A percentile compares a stretch with the other conserved stretches of the same genome.
phyloP scores from a whole-genome alignment of 345 rosid species.

The Kernera saxatilis region DNA sequence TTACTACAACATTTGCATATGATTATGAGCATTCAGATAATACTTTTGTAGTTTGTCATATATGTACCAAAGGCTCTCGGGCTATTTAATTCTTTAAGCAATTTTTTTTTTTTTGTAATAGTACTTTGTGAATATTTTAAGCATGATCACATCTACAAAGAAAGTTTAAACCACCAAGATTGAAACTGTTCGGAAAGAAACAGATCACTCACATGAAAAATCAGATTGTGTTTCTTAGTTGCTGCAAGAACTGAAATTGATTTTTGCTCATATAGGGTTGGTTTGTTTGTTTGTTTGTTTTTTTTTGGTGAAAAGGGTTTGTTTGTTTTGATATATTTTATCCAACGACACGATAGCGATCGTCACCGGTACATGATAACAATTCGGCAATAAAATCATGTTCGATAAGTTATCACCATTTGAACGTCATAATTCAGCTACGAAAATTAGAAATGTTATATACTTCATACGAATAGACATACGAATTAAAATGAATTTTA shows the following conservation, averaged over 20 bases:
- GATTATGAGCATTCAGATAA: constrained; percentile 9
- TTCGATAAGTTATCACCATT: background rate
- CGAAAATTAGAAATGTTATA: background rate
- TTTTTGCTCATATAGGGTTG: background rate
- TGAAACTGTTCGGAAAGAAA: background rate
- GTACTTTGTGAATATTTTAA: background rate
- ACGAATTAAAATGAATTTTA: background rate
- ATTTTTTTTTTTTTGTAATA: background rate
- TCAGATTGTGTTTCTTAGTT: background rate
- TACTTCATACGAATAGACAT: background rate
- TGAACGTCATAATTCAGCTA: background rate
- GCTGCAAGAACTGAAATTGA: background rate
- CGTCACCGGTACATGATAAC: background rate
- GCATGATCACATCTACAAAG: background rate
- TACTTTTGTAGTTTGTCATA: constrained; percentile 1
- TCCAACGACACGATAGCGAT: background rate
- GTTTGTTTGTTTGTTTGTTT: no score
- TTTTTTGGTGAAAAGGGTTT: no score
- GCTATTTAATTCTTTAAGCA: background rate
- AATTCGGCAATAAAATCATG: background rate
- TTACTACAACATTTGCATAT: constrained; percentile 19
- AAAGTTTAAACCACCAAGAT: background rate
- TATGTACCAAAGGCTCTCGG: background rate
- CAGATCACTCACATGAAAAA: background rate
- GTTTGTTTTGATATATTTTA: background rate